These are phyloP conservation scores for Yamadazyma spencermartinsiae DNA, from an alignment of 1,139 yeast genomes.

Conservation along the genomic window DNA sequence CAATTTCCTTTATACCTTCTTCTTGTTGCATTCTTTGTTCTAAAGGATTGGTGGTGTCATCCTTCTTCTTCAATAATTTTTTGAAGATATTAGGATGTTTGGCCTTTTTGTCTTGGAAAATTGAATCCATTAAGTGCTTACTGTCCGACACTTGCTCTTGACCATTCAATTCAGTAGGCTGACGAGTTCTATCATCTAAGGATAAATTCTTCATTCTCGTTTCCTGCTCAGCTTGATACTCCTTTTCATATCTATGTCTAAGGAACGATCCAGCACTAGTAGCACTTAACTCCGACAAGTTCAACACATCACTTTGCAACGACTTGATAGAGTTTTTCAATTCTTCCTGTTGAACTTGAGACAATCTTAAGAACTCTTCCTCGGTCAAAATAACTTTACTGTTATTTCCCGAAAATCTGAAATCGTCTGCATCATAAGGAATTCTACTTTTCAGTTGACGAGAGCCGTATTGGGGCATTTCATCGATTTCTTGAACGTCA, in stretches of 20 bases:
- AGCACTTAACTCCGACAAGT: constrained; percentile 71
- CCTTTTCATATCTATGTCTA: constrained; percentile 63
- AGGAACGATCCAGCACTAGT: constrained; percentile 86
- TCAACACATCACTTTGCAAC: constrained; percentile 49
- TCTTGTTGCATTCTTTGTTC: constrained; percentile 32
- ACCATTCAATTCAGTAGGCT: constrained; percentile 16
- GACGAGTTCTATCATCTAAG: constrained; percentile 17
- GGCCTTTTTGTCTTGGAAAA: constrained; percentile 48
- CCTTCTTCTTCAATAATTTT: constrained; percentile 44
- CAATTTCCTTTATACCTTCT: constrained; percentile 31
- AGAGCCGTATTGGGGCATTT: constrained; percentile 1
- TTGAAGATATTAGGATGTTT: constrained; percentile 55
- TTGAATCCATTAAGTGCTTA: constrained; percentile 37
- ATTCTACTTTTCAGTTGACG: constrained; percentile 12
- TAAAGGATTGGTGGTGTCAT: constrained; percentile 30
- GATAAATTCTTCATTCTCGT: constrained; percentile 22
- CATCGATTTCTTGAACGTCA: constrained; percentile 2
- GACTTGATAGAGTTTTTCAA: constrained; percentile 44
- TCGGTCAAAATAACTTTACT: constrained; percentile 21
- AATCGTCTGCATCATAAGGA: constrained; percentile 45
- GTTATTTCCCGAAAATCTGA: constrained; percentile 30
- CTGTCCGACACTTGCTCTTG: constrained; percentile 17
- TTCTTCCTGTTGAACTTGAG: constrained; percentile 39
- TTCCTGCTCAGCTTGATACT: constrained; percentile 23
- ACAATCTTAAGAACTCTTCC: constrained; percentile 32